Percentiles rank a stretch among this genome's conserved stretches.
phyloP scores from a whole-genome alignment of 1,284 basidiomycete genomes.

The Leccinum subfulvum region DNA sequence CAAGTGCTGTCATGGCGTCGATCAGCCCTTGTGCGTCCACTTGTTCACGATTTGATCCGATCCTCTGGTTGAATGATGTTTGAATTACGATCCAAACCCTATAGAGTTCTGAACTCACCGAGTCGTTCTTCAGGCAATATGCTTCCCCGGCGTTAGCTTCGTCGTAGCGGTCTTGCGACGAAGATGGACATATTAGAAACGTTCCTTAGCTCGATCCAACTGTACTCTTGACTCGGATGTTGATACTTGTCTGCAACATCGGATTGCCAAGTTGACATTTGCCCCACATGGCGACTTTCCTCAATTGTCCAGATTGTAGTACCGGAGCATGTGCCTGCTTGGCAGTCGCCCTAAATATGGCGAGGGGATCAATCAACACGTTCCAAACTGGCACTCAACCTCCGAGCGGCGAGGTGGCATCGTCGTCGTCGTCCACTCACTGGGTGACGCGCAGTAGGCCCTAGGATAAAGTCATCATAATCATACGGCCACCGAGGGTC shows the following conservation, averaged over 20 bases:
- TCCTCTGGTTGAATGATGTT: constrained; percentile 1
- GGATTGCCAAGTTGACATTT: constrained; percentile 15
- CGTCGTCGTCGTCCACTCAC: neutral
- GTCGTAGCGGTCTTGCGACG: neutral
- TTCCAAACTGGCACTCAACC: neutral
- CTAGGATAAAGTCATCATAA: neutral
- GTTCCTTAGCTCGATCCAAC: constrained; percentile 7
- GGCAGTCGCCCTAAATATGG: neutral
- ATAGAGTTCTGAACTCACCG: constrained; percentile 10
- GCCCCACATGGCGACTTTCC: constrained; percentile 6
- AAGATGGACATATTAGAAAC: constrained; percentile 12
- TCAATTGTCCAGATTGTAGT: neutral
- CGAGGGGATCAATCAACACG: neutral
- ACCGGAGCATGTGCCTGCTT: neutral
- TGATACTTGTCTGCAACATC: constrained; percentile 4
- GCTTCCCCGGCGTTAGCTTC: neutral
- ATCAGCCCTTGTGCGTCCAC: constrained; percentile 21
- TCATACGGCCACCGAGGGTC: neutral
- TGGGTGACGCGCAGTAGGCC: neutral
- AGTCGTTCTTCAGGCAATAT: neutral
- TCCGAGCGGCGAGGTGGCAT: neutral
- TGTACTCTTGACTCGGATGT: constrained; percentile 16
- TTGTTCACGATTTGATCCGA: neutral
- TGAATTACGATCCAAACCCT: constrained; percentile 1
- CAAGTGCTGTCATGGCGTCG: constrained; percentile 1